These are phyloP conservation scores for Calocybe indica DNA, from an alignment of 768 basidiomycete species.

Conservation along the genomic window DNA sequence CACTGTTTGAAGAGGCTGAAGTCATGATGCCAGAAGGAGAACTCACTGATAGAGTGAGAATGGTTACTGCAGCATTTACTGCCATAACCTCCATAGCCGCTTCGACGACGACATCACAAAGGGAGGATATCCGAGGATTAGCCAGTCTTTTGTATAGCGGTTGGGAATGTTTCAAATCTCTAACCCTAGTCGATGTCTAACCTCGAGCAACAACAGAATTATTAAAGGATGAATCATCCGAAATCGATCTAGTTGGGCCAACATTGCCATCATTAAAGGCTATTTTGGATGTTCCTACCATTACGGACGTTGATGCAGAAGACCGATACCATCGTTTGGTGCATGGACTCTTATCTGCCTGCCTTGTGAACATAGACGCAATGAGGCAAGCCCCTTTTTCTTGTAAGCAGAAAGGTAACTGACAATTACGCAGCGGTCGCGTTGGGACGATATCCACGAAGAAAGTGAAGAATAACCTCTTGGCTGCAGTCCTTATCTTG, in stretches of 20 bases:
- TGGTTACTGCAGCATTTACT: constrained; percentile 60
- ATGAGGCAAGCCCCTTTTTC: constrained; percentile 61
- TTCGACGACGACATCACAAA: constrained; percentile 44
- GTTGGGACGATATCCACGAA: constrained; percentile 67
- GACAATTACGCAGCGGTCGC: constrained; percentile 53
- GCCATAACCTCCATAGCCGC: constrained; percentile 56
- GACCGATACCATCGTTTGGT: constrained; percentile 56
- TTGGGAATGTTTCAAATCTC: constrained; percentile 22
- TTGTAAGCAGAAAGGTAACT: not conserved
- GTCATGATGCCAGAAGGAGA: constrained; percentile 37
- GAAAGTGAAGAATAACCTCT: constrained; percentile 87
- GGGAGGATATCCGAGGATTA: constrained; percentile 76
- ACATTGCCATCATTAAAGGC: constrained; percentile 76
- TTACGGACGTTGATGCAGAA: constrained; percentile 30
- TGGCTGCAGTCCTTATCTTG: constrained; percentile 80
- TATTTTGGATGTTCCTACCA: constrained; percentile 52
- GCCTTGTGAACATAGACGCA: constrained; percentile 81
- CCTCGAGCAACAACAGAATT: constrained; percentile 41
- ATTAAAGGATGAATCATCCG: constrained; percentile 79
- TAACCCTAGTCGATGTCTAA: too few species aligned
- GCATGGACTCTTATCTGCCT: constrained; percentile 81
- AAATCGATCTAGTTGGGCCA: constrained; percentile 74
- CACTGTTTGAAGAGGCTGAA: too few species aligned
- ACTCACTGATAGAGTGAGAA: constrained; percentile 48
- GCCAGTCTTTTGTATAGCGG: constrained; percentile 77